Base-by-base conservation (phyloP, 805 yeast genomes). In the Tetrapisispora namnaoensis region DNA sequence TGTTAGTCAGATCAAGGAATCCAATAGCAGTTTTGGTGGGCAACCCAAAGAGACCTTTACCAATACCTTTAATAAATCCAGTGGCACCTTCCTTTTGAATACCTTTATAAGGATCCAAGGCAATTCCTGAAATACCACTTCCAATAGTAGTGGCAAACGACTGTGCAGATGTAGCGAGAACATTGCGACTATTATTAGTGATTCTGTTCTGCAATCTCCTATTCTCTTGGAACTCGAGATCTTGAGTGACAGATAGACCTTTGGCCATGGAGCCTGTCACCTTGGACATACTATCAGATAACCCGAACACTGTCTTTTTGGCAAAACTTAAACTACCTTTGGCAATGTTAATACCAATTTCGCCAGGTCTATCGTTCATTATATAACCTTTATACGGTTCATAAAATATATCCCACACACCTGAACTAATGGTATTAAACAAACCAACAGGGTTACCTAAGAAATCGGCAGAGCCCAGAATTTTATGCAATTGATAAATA, bases 11-110 rank as follows among this genome's bases (percentile, higher is more conserved):
- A 62, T 93, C 99, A 55, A 93, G 82, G 22, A 93, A 63, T 13
- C 99, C 99, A 56, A 91, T 89, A 0, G 96, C 96, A 0, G 98
- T 87, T 70, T 93, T 93, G 0, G 99, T 90, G 0, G 99, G 99
- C 30, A 95, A 69, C 0, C 99, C 99, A 49, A 93, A 79, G n/a
- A 95, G 61, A 13, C 99, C 99, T 59, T 83, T 86, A 4, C 99
- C 99, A 3, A 93, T 61, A 1, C 99, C 99, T 61, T 82, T 87
- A 69, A 93, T 79, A 63, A 93, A 91, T 0, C 99, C 99, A 3
- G 81, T 71, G 0, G 98, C 80, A 5, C 99, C 99, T 37, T 83
- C 95, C 47, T 78, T 73, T n/a, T 76, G 73, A 0, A 95, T 95
- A 8, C 98, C 99, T 57, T 84, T 83, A 50, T 86, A 75, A 2